Base-by-base conservation (phyloP, 2,329 filamentous ascomycete genomes). In the Cylindrodendrum hubeiense region DNA sequence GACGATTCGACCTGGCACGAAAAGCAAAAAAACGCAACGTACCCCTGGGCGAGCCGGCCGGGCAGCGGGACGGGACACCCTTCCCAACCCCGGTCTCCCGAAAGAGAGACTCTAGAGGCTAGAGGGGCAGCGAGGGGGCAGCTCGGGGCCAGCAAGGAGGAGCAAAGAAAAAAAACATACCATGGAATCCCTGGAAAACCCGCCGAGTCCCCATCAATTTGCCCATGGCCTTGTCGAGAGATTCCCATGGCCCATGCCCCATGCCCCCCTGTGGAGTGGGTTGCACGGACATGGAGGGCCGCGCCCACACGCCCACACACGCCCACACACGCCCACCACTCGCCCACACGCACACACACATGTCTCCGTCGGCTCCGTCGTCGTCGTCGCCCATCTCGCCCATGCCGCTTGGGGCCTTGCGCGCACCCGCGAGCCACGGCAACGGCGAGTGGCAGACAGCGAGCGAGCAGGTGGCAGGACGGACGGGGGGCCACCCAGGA, bases 151-250 rank as follows among this genome's bases (percentile, higher is more conserved):
- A 10, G 28, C 28, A 12, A 2, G 12, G 28, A 30, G 28, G 28
- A 12, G 8, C 28, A 30, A 30, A 30, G 28, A 30, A 50, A 60
- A 26, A 65, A 68, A 71, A 71, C 69, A 70, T 46, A 66, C 65
- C 62, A 71, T 64, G 59, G 54, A 59, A 65, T 59, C 62, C 64
- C 57, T 65, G 67, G 60, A 66, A 60, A 47, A 39, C 51, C 44
- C 56, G 55, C 28, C 26, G 37, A 47, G 28, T 50, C 22, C 41
- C 50, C 53, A 66, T 59, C 34, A 57, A 70, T 52, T 71, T 72
- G 69, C 61, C 69, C 66, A 72, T 72, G 53, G n/a, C 67, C 50
- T 67, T 59, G 56, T 60, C 60, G 19, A 71, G 60, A 71, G 37
- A 39, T 67, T 72, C 67, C 70, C 70, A 72, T 72, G 58, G 53